Evolutionary conservation across 2,329 filamentous ascomycete species (phyloP).

Genomic region (Hypoxylon sp.): DNA sequence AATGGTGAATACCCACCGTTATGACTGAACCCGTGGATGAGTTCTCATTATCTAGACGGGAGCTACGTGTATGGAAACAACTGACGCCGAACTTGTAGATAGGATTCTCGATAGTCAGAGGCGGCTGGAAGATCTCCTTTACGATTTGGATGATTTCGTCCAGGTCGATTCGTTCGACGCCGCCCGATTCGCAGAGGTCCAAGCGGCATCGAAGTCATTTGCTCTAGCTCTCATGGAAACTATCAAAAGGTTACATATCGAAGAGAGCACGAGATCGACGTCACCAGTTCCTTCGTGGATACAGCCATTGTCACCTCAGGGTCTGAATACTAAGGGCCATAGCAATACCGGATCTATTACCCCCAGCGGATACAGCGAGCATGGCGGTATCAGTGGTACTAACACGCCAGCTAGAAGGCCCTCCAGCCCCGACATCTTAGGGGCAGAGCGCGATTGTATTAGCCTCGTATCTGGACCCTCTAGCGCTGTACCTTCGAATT

Average conservation of each 20-base stretch:
- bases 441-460: constrained; percentile 44
- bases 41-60: background rate
- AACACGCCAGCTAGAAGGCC: constrained; percentile 32
- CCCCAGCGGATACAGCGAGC: constrained; percentile 19
- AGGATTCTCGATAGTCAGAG: constrained; percentile 46
- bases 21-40: constrained; percentile 1
- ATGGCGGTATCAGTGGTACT: constrained; percentile 19
- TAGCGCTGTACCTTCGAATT: constrained; percentile 23
- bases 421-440: constrained; percentile 45
- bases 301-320: constrained; percentile 30
- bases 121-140: constrained; percentile 57
- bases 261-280: constrained; percentile 35
- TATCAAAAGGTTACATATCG: constrained; percentile 53
- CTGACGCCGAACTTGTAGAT: constrained; percentile 40
- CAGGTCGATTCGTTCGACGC: constrained; percentile 56
- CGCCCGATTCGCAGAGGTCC: constrained; percentile 55
- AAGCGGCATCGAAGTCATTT: constrained; percentile 57
- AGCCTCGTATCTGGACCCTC: constrained; percentile 38
- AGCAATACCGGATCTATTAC: constrained; percentile 28
- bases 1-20: constrained; percentile 50
- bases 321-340: constrained; percentile 23
- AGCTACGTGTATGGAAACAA: constrained; percentile 7
- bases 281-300: constrained; percentile 51
- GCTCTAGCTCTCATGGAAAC: constrained; percentile 57
- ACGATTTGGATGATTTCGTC: constrained; percentile 61